Evolutionary conservation across 1,284 basidiomycete species (phyloP), one percentile per base, ranked within the genome.

Genomic region (Trichosporon sp.): DNA sequence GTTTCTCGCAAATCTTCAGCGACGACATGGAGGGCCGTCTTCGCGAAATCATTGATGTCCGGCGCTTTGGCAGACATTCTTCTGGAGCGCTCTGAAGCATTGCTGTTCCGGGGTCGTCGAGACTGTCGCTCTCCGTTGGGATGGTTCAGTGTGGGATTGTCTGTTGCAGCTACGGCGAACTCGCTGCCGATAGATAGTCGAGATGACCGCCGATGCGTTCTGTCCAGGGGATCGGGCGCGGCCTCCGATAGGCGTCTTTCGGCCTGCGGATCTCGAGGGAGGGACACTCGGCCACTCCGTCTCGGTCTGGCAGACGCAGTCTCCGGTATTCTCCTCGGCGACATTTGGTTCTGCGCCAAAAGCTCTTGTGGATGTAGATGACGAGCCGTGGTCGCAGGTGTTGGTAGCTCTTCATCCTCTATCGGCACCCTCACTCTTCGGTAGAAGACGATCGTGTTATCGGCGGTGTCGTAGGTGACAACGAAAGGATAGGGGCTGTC

Each of bases 11-110:
- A 54, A 68, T 80, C 79, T 52, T 68, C 64, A 23, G 75, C 73
- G 1, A 65, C 74, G 86, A 88, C 84, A 86, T 87, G 90, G 0
- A 86, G 82, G 1, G 67, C 66, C 34, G 66, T 66, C 46, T 61
- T 63, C 4, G 58, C 36, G 29, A 87, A 84, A 58, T 86, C 86
- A 13, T 21, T 19, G 27, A 29, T 31, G 13, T 27, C 34, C 31
- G 61, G 32, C 21, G 44, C 9, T 32, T 54, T 54, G 49, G 4
- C 29, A 4, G 49, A 54, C 25, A 31, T 6, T 29, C 49, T 19
- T 29, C 49, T 25, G 4, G 49, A 54, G 16, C 25, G 13, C 27
- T 54, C 49, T 31, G 49, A 54, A 1, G 49, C 25, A 16, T 29
- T 54, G 49, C 49, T 54, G 49, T 54, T 54, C 2, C 49, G 49